Evolutionary conservation across 2,329 filamentous ascomycete genomes (phyloP).

Genomic region (Botrytis tulipae): DNA sequence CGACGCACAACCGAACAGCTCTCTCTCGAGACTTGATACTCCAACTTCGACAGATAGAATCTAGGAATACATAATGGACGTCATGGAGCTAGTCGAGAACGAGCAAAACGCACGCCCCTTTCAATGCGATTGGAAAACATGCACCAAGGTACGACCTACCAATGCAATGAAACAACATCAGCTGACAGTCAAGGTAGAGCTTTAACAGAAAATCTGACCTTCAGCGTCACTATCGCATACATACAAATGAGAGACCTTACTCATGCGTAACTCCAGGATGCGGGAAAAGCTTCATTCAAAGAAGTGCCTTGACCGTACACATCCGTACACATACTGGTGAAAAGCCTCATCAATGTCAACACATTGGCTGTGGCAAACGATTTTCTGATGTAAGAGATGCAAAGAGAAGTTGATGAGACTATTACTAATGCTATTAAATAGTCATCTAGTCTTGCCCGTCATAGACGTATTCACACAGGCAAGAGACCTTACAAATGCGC

Average conservation of each 20-base stretch:
- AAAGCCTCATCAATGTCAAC: slow-evolving; percentile 68
- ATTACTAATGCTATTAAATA: slow-evolving; percentile 27
- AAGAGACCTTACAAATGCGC: slow-evolving; percentile 65
- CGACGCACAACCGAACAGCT: background rate
- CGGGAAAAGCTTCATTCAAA: slow-evolving; percentile 69
- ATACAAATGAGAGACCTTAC: slow-evolving; percentile 69
- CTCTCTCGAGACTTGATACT: slow-evolving; percentile 13
- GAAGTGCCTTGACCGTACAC: slow-evolving; percentile 68
- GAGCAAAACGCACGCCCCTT: slow-evolving; percentile 62
- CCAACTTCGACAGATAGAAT: background rate
- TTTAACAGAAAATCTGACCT: slow-evolving; percentile 72
- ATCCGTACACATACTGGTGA: slow-evolving; percentile 69
- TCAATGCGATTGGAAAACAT: slow-evolving; percentile 61
- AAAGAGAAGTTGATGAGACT: background rate
- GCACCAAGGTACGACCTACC: slow-evolving; percentile 54
- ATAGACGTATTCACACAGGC: slow-evolving; percentile 70
- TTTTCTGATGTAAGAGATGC: slow-evolving; percentile 57
- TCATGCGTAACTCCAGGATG: slow-evolving; percentile 59
- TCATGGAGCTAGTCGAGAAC: slow-evolving; percentile 63
- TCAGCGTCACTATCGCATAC: slow-evolving; percentile 68
- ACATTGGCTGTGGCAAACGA: slow-evolving; percentile 63
- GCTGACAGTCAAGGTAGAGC: slow-evolving; percentile 47
- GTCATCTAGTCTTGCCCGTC: slow-evolving; percentile 43
- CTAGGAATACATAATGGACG: slow-evolving; percentile 50
- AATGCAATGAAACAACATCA: background rate